These are phyloP conservation scores for Annulohypoxylon truncatum DNA, from an alignment of 2,329 filamentous ascomycete genomes.

Conservation along the genomic window DNA sequence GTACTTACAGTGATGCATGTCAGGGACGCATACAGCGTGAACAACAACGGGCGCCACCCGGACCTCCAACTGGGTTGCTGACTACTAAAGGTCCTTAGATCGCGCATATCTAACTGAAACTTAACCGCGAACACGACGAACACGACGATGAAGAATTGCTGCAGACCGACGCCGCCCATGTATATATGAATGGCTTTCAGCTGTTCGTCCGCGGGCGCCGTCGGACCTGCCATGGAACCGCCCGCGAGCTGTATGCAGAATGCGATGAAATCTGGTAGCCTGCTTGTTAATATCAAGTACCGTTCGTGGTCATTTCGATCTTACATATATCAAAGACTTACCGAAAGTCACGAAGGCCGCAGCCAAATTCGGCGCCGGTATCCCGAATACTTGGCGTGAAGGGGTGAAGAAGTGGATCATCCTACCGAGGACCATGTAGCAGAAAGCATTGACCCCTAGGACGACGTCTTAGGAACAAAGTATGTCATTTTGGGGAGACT, in stretches of 20 bases:
- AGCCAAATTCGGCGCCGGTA: constrained; percentile 54
- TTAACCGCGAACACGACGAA: constrained; percentile 56
- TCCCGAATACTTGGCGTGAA: constrained; percentile 51
- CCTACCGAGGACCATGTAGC: constrained; percentile 59
- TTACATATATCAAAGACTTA: not conserved
- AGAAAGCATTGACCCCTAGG: constrained; percentile 59
- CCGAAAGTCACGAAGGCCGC: constrained; percentile 55
- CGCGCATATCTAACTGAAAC: constrained; percentile 52
- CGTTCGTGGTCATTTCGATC: not conserved
- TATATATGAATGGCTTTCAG: constrained; percentile 57
- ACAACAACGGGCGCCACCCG: constrained; percentile 45
- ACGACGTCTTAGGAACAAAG: not conserved
- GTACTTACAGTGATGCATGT: constrained; percentile 51
- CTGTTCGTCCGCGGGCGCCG: constrained; percentile 44
- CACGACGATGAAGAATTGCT: constrained; percentile 62
- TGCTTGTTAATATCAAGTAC: not conserved
- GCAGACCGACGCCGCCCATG: constrained; percentile 65
- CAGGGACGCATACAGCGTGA: constrained; percentile 52
- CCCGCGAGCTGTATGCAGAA: constrained; percentile 53
- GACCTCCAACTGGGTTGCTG: constrained; percentile 4
- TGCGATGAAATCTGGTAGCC: constrained; percentile 49
- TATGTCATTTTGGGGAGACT: not conserved
- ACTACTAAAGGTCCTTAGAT: constrained; percentile 27
- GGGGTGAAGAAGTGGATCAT: constrained; percentile 59
- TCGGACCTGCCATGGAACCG: constrained; percentile 47